Base-by-base conservation (phyloP, 495 filamentous ascomycete species). In the Aspergillus ellipticus region DNA sequence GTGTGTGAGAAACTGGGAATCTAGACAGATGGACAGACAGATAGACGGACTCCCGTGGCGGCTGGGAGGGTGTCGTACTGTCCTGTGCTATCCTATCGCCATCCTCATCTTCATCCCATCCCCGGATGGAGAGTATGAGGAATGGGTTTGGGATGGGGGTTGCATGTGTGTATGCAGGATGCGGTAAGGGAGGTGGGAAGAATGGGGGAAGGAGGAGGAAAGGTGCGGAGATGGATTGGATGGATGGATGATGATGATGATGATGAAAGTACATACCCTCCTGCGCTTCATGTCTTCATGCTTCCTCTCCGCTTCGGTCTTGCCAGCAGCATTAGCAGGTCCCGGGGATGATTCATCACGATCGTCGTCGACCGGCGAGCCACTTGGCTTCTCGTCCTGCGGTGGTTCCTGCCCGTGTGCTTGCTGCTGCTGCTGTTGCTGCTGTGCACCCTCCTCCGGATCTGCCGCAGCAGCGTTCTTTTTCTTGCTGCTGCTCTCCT, bases 261-360 rank as follows among this genome's bases (percentile, higher is more conserved):
- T 3, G 4, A 13, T 6, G 10, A 13, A 22, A 31, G n/a, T 20
- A 79, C 85, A 50, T 82, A 93, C 89, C 78, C 89, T 80, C 73
- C 88, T 93, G 62, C 83, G 77, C 66, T 86, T 82, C 60, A 81
- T 74, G 74, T 97, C 92, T 59, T 93, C 87, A 66, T 93, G 81
- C 35, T 84, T 79, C 61, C 78, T 75, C 74, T 98, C 92, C 22
- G 91, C 84, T 63, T 96, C 92, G 0, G 94, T 97, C 78, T 96
- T 98, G 49, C 62, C 56, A 13, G 29, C 26, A 24, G 19, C 24
- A 6, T 20, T 16, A 17, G 28, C 17, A 17, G 20, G n/a, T 28
- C 17, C 26, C 21, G 33, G 39, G 41, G 46, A 51, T 19, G 26
- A 49, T 54, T 60, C 64, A 37, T n/a, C 19, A 5, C 41, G 29